These are phyloP conservation scores for Gymnopilus junonius DNA, from an alignment of 768 basidiomycete species.

Conservation along the genomic window DNA sequence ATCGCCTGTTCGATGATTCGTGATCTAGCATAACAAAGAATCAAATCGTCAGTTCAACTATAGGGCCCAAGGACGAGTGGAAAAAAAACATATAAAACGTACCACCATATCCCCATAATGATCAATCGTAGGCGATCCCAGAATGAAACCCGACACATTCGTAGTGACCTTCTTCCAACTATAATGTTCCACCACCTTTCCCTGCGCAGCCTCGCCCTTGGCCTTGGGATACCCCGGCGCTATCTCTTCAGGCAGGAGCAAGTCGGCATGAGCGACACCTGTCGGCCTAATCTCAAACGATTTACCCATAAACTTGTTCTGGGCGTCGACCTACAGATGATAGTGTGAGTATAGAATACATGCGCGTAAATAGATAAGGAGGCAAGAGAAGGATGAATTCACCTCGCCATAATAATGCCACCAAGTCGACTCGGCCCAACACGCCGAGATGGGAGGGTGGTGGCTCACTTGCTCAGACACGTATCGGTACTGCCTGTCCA, in stretches of 20 bases:
- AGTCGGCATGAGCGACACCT: slow-evolving; percentile 88
- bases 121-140: slow-evolving; percentile 87
- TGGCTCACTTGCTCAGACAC: slow-evolving; percentile 97
- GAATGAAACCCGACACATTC: slow-evolving; percentile 89
- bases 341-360: not conserved
- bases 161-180: slow-evolving; percentile 96
- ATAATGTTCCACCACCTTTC: slow-evolving; percentile 85
- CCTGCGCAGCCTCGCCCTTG: slow-evolving; percentile 40
- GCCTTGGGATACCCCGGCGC: slow-evolving; percentile 67
- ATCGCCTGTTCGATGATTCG: slow-evolving; percentile 91
- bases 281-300: slow-evolving; percentile 96
- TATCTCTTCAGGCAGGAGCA: slow-evolving; percentile 72
- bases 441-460: slow-evolving; percentile 96
- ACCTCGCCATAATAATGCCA: slow-evolving; percentile 95
- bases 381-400: slow-evolving; percentile 8
- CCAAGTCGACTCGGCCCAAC: slow-evolving; percentile 87
- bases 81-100: slow-evolving; percentile 35
- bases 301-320: slow-evolving; percentile 96
- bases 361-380: not conserved
- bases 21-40: slow-evolving; percentile 52
- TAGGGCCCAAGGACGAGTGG: not conserved
- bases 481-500: slow-evolving; percentile 91
- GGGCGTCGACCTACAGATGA: slow-evolving; percentile 79
- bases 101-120: slow-evolving; percentile 96
- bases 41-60: not conserved